Evolutionary conservation across 2,329 filamentous ascomycete species (phyloP).

Genomic region (Colletotrichum sp.): DNA sequence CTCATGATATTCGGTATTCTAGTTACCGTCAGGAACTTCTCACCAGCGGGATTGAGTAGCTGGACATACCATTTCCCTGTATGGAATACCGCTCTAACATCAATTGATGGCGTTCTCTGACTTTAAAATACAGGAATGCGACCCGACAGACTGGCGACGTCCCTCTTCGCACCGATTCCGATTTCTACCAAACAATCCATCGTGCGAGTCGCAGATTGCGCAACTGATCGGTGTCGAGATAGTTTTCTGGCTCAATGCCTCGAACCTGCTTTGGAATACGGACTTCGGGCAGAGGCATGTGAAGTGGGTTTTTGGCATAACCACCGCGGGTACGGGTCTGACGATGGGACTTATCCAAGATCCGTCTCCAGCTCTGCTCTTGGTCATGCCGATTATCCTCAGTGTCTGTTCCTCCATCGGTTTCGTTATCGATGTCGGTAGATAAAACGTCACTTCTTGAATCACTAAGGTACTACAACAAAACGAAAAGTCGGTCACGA

Average conservation of each 20-base stretch:
- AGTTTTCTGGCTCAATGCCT: fast-evolving
- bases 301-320: not conserved
- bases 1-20: not conserved
- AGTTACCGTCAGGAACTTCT: not conserved
- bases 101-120: not conserved
- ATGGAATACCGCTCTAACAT: fast-evolving
- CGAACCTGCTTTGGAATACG: not conserved
- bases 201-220: not conserved
- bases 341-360: not conserved
- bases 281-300: not conserved
- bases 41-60: fast-evolving
- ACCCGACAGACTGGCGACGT: not conserved
- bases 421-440: not conserved
- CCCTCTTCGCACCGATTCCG: not conserved
- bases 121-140: fast-evolving
- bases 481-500: too few species aligned
- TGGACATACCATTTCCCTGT: not conserved
- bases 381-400: not conserved
- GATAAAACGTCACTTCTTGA: not conserved
- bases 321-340: fast-evolving
- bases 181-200: not conserved
- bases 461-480: too few species aligned
- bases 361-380: not conserved
- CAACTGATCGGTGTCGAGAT: not conserved
- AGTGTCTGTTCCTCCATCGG: not conserved